Conservation (phyloP, 2,329 filamentous ascomycete species). For the Pestalotiopsis sp. region DNA sequence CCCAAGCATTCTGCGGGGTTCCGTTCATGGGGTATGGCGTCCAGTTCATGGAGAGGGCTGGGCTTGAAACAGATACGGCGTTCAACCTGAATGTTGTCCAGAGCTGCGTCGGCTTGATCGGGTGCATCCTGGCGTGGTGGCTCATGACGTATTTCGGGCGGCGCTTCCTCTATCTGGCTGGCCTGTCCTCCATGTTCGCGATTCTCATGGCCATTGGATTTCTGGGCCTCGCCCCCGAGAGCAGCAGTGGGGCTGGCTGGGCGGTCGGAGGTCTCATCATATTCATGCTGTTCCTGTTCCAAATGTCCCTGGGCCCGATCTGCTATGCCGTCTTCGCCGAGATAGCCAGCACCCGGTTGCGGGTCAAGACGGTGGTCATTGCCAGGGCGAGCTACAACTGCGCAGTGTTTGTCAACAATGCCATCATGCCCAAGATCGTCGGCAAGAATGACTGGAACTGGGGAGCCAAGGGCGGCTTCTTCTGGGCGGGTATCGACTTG, state of each 20-base stretch:
- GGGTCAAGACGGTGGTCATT: slow-evolving; percentile 11
- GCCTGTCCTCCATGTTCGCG: slow-evolving; percentile 2
- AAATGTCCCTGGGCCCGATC: slow-evolving; percentile 11
- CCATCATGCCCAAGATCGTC: slow-evolving; percentile 14
- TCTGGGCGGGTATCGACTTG: slow-evolving; percentile 12
- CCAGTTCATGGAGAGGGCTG: slow-evolving; percentile 12
- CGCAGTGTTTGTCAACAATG: slow-evolving; percentile 9
- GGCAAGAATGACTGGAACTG: slow-evolving; percentile 11
- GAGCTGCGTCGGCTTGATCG: slow-evolving; percentile 11
- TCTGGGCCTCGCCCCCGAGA: slow-evolving; percentile 7
- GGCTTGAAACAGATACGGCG: background rate
- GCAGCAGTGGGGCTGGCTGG: slow-evolving; percentile 10
- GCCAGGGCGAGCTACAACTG: slow-evolving; percentile 12
- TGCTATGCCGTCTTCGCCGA: slow-evolving; percentile 12
- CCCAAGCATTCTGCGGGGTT: slow-evolving; percentile 13
- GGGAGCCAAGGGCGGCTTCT: slow-evolving; percentile 11
- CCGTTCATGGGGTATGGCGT: slow-evolving; percentile 11
- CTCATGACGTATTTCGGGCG: slow-evolving; percentile 11
- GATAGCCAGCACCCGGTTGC: slow-evolving; percentile 10
- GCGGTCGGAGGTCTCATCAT: slow-evolving; percentile 13
- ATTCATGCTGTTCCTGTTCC: slow-evolving; percentile 14
- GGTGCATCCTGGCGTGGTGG: slow-evolving; percentile 11
- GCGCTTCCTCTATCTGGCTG: slow-evolving; percentile 7
- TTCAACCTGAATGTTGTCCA: slow-evolving; percentile 11
- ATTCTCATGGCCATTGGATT: slow-evolving; percentile 11